These are phyloP conservation scores for Starmerella potacharoeniae DNA, from an alignment of 805 yeast genomes.

Conservation along the genomic window DNA sequence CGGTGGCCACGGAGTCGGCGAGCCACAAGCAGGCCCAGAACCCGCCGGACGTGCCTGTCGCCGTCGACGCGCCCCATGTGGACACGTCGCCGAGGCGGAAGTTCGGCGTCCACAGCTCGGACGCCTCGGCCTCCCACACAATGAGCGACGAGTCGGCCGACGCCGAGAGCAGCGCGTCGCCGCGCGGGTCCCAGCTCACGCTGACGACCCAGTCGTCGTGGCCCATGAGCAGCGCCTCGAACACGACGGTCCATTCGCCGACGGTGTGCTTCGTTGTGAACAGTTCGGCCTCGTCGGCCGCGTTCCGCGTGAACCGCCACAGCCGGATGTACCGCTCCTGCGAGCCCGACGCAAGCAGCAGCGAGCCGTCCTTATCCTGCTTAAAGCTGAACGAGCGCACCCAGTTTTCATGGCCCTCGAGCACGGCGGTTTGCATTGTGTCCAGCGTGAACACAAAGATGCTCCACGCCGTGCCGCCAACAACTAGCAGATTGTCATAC, in stretches of 20 bases:
- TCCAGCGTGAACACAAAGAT: conserved; percentile 38
- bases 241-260: conserved; percentile 39
- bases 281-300: conserved; percentile 55
- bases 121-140: conserved; percentile 55
- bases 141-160: conserved; percentile 89
- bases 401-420: conserved; percentile 97
- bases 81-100: conserved; percentile 82
- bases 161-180: conserved; percentile 57
- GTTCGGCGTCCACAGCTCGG: conserved; percentile 64
- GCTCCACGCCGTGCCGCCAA: conserved; percentile 31
- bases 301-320: conserved; percentile 49
- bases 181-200: conserved; percentile 64
- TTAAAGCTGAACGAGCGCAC: conserved; percentile 60
- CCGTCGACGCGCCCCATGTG: conserved; percentile 94
- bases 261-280: conserved; percentile 39
- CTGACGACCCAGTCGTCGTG: conserved; percentile 97
- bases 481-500: conserved; percentile 22
- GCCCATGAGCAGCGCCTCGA: conserved; percentile 92
- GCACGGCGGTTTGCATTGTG: conserved; percentile 18
- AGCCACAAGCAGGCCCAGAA: conserved; percentile 68
- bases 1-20: conserved; percentile 45
- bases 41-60: conserved; percentile 86
- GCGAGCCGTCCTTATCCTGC: conserved; percentile 36
- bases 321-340: conserved; percentile 86
- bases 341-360: conserved; percentile 74